Evolutionary conservation across 2,329 filamentous ascomycete species (phyloP), one percentile per base, ranked within the genome.

Genomic region (Epichloe aotearoae): DNA sequence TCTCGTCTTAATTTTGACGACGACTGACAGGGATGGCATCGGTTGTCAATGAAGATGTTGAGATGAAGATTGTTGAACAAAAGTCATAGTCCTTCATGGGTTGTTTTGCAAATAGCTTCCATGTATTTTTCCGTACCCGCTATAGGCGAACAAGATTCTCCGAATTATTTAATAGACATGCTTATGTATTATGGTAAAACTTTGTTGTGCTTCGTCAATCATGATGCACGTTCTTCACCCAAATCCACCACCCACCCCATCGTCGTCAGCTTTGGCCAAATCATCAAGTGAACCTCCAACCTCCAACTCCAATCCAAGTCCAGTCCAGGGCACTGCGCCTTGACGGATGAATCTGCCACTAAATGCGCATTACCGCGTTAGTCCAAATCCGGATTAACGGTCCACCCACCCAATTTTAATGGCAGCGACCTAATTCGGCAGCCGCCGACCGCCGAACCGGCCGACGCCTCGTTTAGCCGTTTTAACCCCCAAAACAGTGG

Each of bases 391-490:
- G 7, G 26, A 26, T 10, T 8, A 26, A 26, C 26, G 26, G 26
- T 8, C 26, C 7, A 8, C 26, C 7, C 26, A 8, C 26, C 26
- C 26, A 20, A 20, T 20, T 20, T 20, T 4, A 20, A 20, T 20
- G 4, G 23, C 23, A 26, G 19, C 15, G 2, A 11, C 10, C 7
- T 4, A 14, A 49, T 17, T 56, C 55, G 55, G 55, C 45, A 30
- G n/a, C 45, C 55, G 55, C 51, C 55, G 55, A 57, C 55, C 52
- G 47, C 55, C 55, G 55, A 49, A 11, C 40, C 44, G 45, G 39
- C 3, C 26, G 11, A 36, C 38, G 47, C 39, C 17, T 6, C 23
- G 7, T 17, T 26, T 26, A 26, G 6, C 23, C 23, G 23, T 26
- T 26, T 6, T 10, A 7, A 3, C 15, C 15, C 37, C 37, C 10